Conservation (phyloP, 352 stramenopile species). For the Phytophthora sojae region DNA sequence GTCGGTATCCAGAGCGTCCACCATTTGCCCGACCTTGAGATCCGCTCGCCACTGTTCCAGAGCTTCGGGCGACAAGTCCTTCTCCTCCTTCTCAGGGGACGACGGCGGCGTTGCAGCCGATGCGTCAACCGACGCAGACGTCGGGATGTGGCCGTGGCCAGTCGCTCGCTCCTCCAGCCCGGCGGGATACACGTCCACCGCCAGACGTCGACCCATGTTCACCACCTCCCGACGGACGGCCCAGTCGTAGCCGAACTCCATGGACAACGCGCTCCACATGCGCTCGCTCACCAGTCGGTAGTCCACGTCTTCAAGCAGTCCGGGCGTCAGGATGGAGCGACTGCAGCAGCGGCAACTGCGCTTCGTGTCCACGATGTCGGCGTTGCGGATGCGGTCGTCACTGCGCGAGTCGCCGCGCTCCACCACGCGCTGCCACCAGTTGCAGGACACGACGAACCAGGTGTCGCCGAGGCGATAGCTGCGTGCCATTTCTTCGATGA, state of each 20-base stretch:
- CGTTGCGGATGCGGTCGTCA: constrained; percentile 44
- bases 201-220: constrained; percentile 36
- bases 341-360: constrained; percentile 55
- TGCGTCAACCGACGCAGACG: constrained; percentile 3
- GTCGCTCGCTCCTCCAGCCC: constrained; percentile 39
- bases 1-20: constrained; percentile 76
- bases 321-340: constrained; percentile 52
- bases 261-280: constrained; percentile 66
- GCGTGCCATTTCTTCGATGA: constrained; percentile 23
- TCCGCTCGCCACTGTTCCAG: constrained; percentile 63
- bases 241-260: constrained; percentile 73
- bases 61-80: constrained; percentile 18
- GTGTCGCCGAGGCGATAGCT: constrained; percentile 51
- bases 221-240: constrained; percentile 67
- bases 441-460: constrained; percentile 65
- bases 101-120: constrained; percentile 24
- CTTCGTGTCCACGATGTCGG: constrained; percentile 53
- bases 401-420: constrained; percentile 14
- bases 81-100: constrained; percentile 53
- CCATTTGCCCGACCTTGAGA: constrained; percentile 52
- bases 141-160: constrained; percentile 18
- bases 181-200: constrained; percentile 71
- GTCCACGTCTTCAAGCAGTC: constrained; percentile 62
- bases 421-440: constrained; percentile 62
- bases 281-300: constrained; percentile 71